A percentile compares a stretch with the other conserved stretches of the same genome.
phyloP scores from a whole-genome alignment of 2,329 filamentous ascomycete genomes.

The Kalaharituber pfeilii region DNA sequence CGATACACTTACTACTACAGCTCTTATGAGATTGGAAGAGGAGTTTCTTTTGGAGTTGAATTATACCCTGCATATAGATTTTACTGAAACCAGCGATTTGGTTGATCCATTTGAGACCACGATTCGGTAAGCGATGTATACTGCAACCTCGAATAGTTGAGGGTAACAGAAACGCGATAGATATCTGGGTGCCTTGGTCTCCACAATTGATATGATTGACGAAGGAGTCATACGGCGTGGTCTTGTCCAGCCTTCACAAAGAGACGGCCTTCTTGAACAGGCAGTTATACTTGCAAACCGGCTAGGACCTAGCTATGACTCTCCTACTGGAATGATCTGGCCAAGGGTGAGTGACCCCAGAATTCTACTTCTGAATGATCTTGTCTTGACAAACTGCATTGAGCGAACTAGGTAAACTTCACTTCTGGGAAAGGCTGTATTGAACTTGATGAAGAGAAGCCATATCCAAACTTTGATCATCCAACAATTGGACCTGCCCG shows the following conservation, averaged over 20 bases:
- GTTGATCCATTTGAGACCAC: slow-evolving; percentile 81
- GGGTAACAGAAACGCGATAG: slow-evolving; percentile 3
- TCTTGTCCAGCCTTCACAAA: slow-evolving; percentile 27
- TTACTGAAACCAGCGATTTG: slow-evolving; percentile 39
- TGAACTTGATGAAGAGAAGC: slow-evolving; percentile 10
- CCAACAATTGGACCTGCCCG: slow-evolving; percentile 29
- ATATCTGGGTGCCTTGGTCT: slow-evolving; percentile 64
- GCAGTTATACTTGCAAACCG: slow-evolving; percentile 51
- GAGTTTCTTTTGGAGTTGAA: slow-evolving; percentile 43
- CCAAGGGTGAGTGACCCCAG: slow-evolving; percentile 23
- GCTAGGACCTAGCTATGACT: slow-evolving; percentile 62
- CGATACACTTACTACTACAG: slow-evolving; percentile 63
- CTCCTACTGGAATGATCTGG: slow-evolving; percentile 47
- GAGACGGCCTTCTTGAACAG: slow-evolving; percentile 48
- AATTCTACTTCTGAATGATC: not conserved
- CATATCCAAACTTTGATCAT: slow-evolving; percentile 23
- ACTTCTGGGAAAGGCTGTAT: slow-evolving; percentile 19
- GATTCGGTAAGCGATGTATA: slow-evolving; percentile 41
- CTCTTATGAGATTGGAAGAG: slow-evolving; percentile 54
- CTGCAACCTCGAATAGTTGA: not conserved
- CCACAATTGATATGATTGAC: slow-evolving; percentile 39
- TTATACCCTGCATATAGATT: slow-evolving; percentile 54
- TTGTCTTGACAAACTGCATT: too few species aligned
- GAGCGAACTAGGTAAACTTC: slow-evolving; percentile 25
- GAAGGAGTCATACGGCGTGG: slow-evolving; percentile 28